A percentile compares a stretch with the other conserved stretches of the same genome.
phyloP scores from a whole-genome alignment of 2,329 filamentous ascomycete species.

The Diaporthe longicolla region DNA sequence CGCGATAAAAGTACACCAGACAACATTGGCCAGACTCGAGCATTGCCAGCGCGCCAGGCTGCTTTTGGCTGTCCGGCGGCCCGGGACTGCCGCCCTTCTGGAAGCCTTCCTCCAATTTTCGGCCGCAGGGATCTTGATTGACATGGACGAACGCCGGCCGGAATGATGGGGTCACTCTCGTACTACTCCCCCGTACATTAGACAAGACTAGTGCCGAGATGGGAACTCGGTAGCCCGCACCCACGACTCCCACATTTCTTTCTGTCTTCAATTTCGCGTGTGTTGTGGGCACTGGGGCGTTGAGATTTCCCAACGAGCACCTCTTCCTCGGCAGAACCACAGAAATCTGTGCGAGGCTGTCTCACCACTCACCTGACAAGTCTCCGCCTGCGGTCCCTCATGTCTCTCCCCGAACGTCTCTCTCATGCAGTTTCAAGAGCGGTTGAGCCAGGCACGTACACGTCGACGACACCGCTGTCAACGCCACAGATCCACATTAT shows the following conservation, averaged over 20 bases:
- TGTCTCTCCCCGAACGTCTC: neutral
- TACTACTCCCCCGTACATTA: neutral
- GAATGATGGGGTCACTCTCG: conserved; percentile 2
- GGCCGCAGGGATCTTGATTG: conserved; percentile 20
- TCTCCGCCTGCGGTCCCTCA: no score
- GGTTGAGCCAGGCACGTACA: neutral
- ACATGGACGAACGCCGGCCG: neutral
- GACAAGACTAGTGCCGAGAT: conserved; percentile 13
- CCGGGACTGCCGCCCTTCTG: conserved; percentile 36
- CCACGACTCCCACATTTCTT: conserved; percentile 12
- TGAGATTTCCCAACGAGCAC: neutral
- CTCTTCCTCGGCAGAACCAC: no score
- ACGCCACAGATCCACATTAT: neutral
- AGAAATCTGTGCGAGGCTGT: no score
- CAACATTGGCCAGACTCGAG: neutral
- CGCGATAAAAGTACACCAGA: neutral
- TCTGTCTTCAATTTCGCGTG: conserved; percentile 23
- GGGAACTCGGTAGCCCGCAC: conserved; percentile 10
- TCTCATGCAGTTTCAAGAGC: neutral
- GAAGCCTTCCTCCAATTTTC: conserved; percentile 21
- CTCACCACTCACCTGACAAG: no score
- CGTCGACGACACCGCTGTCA: neutral
- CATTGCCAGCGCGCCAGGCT: conserved; percentile 8
- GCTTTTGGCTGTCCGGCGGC: neutral
- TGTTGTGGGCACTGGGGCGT: neutral